Evolutionary conservation across 2,329 filamentous ascomycete species (phyloP).

Genomic region (Ascochyta viciae-villosae): DNA sequence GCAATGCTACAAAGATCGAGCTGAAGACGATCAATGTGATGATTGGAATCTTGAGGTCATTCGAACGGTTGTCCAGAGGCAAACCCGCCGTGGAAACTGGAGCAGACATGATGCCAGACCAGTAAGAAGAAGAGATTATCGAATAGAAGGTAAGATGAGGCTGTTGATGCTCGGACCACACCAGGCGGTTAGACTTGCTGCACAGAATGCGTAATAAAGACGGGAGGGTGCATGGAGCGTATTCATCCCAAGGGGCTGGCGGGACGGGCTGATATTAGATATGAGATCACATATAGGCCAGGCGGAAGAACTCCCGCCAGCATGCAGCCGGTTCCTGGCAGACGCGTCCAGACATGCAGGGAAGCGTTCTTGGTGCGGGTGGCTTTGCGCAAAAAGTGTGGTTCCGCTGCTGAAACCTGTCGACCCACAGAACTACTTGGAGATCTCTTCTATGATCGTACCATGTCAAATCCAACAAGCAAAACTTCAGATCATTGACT

Average conservation of each 20-base stretch:
- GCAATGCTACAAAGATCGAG: slow-evolving; percentile 30
- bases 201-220: neutral
- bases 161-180: slow-evolving; percentile 13
- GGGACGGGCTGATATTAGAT: slow-evolving; percentile 11
- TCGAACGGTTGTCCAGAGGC: slow-evolving; percentile 32
- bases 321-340: neutral
- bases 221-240: slow-evolving; percentile 5
- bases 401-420: slow-evolving; percentile 1
- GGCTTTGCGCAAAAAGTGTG: slow-evolving; percentile 7
- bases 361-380: slow-evolving; percentile 9
- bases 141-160: slow-evolving; percentile 4
- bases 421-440: slow-evolving; percentile 7
- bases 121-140: neutral
- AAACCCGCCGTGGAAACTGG: slow-evolving; percentile 11
- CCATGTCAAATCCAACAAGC: neutral
- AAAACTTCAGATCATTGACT: neutral
- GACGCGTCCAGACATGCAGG: neutral
- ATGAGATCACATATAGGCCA: slow-evolving; percentile 11
- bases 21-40: slow-evolving; percentile 30
- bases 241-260: neutral
- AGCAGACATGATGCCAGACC: slow-evolving; percentile 21
- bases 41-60: slow-evolving; percentile 33
- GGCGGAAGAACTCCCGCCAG: neutral
- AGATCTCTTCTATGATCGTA: neutral
- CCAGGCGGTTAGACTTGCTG: slow-evolving; percentile 7